These are phyloP conservation scores for Cladorrhinum samala DNA, from an alignment of 495 filamentous ascomycete species.

Conservation along the genomic window DNA sequence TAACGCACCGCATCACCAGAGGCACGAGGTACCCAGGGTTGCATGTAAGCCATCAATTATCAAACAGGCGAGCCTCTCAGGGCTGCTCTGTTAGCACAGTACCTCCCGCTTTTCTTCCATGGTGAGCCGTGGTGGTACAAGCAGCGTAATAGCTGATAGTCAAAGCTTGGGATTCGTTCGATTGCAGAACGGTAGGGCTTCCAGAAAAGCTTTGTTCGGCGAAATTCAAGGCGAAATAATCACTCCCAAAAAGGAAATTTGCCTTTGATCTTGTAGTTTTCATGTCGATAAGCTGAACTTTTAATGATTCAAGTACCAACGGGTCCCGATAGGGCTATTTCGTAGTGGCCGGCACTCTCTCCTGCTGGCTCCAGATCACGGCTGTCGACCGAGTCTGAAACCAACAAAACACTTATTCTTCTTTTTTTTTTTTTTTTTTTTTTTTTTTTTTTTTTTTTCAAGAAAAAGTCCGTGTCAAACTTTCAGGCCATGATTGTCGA, in stretches of 20 bases:
- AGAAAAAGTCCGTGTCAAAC: too few species aligned
- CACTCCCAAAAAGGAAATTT: constrained; percentile 10
- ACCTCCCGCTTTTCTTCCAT: neutral
- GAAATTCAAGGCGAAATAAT: neutral
- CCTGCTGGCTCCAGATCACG: too few species aligned
- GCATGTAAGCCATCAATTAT: constrained; percentile 11
- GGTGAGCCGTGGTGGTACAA: neutral
- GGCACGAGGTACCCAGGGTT: constrained; percentile 9
- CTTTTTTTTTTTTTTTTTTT: too few species aligned
- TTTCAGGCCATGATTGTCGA: too few species aligned
- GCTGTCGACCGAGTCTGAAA: too few species aligned
- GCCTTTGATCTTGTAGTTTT: neutral
- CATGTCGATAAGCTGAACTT: too few species aligned
- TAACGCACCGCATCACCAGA: constrained; percentile 7
- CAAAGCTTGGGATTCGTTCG: constrained; percentile 2
- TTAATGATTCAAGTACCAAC: too few species aligned
- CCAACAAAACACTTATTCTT: too few species aligned
- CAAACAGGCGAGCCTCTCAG: constrained; percentile 2
- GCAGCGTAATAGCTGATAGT: constrained; percentile 13
- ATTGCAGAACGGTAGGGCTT: neutral
- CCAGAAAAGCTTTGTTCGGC: neutral
- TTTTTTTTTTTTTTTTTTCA: too few species aligned
- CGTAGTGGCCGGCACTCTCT: too few species aligned
- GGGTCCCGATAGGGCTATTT: too few species aligned
- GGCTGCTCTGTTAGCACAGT: constrained; percentile 10